phyloP scores from a whole-genome alignment of 345 rosid species.

The Salix udensis region DNA sequence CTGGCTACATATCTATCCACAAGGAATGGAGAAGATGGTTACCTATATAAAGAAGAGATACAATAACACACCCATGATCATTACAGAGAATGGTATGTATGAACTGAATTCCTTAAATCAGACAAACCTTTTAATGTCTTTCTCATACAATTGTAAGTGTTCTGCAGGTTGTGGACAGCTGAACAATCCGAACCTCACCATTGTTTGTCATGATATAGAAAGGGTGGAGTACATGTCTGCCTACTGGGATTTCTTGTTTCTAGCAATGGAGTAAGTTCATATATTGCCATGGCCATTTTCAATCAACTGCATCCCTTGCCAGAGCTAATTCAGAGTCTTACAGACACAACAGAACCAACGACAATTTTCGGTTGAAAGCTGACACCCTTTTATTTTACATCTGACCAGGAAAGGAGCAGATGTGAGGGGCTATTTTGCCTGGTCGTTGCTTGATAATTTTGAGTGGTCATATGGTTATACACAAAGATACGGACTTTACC shows the following conservation, averaged over 20 bases:
- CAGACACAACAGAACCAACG: too few species aligned
- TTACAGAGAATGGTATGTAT: slow-evolving; percentile 51
- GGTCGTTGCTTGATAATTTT: slow-evolving; percentile 15
- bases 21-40: slow-evolving; percentile 44
- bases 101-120: too few species aligned
- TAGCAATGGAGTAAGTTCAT: slow-evolving; percentile 21
- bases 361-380: neutral
- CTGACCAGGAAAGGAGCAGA: slow-evolving; percentile 14
- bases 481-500: slow-evolving; percentile 12
- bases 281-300: too few species aligned
- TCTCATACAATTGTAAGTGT: neutral
- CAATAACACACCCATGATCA: slow-evolving; percentile 48
- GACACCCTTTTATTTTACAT: neutral
- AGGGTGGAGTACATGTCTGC: slow-evolving; percentile 23
- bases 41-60: slow-evolving; percentile 39
- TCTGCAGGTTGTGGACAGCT: slow-evolving; percentile 25
- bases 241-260: slow-evolving; percentile 16
- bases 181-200: slow-evolving; percentile 8
- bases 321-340: too few species aligned
- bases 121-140: neutral
- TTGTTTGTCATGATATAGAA: slow-evolving; percentile 17
- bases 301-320: too few species aligned
- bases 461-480: slow-evolving; percentile 14
- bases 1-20: slow-evolving; percentile 48
- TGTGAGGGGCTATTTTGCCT: slow-evolving; percentile 9